Base-by-base conservation (phyloP, 2,329 filamentous ascomycete genomes). In the Monosporascus sp. region DNA sequence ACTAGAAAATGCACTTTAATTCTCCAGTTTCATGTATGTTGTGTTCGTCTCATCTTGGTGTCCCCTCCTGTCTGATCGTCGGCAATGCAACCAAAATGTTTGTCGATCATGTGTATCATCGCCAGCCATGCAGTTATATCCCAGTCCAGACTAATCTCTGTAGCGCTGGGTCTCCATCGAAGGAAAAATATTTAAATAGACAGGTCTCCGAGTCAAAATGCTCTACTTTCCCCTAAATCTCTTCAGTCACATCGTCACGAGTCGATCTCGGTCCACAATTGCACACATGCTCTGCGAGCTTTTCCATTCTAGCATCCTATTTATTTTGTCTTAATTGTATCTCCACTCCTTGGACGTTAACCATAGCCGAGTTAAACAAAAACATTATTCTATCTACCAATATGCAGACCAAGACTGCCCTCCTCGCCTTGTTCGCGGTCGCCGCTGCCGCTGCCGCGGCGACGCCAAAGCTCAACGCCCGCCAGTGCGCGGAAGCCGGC, bases 401-500 rank as follows among this genome's bases (percentile, higher is more conserved):
- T 31, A 64, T 63, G 60, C 58, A 62, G 57, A 55, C 54, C 48
- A 58, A 58, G 43, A 44, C 54, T 9, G 45, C 60, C 56, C 38
- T 62, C 47, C 24, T 60, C 49, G 55, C 59, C 35, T 52, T 61
- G 31, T 52, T 61, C 44, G 49, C 57, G 7, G 58, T 56, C 25
- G 43, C 58, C 17, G 48, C 46, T 11, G 52, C 46, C 22, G 44
- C 49, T 11, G 60, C 51, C 24, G 55, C 57, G 5, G 24, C 24
- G 6, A 25, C 24, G 9, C 27, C 27, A 27, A 57, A 48, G 11
- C 49, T 55, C 25, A 54, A 48, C 43, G 24, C 58, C 3, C 56
- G 58, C 37, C 55, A 60, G 45, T 55, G 56, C 48, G 48, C 22
- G 59, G 47, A 38, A 52, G 52, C 47, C 7, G 25, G 56, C 48